phyloP scores from a whole-genome alignment of 805 yeast species.

The Clavispora asparagi region DNA sequence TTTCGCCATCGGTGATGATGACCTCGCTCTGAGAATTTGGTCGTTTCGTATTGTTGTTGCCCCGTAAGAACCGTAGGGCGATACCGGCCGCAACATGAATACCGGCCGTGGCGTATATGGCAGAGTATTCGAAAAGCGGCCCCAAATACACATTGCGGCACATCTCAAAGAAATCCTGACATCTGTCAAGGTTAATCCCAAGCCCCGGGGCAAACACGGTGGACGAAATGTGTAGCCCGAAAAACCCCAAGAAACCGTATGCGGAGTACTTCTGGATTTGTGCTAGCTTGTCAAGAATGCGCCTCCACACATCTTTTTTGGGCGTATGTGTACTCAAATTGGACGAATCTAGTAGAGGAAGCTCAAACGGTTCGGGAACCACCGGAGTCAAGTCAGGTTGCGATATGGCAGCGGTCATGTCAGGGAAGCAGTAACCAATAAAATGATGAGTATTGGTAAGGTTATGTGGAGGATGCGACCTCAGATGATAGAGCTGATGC shows the following conservation, averaged over 20 bases:
- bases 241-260: conserved; percentile 49
- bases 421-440: not conserved
- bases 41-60: conserved; percentile 16
- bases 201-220: conserved; percentile 50
- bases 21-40: conserved; percentile 4
- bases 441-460: not conserved
- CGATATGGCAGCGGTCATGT: not conserved
- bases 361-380: conserved; percentile 11
- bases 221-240: conserved; percentile 52
- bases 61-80: conserved; percentile 26
- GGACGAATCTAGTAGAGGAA: not conserved
- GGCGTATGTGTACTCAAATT: not conserved
- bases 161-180: conserved; percentile 53
- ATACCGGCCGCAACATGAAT: conserved; percentile 55
- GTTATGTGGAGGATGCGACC: not conserved
- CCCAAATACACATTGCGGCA: conserved; percentile 57
- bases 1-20: conserved; percentile 26
- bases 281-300: conserved; percentile 9
- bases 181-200: conserved; percentile 34
- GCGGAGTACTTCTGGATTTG: conserved; percentile 57
- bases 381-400: conserved; percentile 6
- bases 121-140: conserved; percentile 42
- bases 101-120: conserved; percentile 43
- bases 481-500: no score
- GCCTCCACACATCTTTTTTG: not conserved